Evolutionary conservation across 345 rosid species (phyloP).

Genomic region (Cardiospermum halicacabum): DNA sequence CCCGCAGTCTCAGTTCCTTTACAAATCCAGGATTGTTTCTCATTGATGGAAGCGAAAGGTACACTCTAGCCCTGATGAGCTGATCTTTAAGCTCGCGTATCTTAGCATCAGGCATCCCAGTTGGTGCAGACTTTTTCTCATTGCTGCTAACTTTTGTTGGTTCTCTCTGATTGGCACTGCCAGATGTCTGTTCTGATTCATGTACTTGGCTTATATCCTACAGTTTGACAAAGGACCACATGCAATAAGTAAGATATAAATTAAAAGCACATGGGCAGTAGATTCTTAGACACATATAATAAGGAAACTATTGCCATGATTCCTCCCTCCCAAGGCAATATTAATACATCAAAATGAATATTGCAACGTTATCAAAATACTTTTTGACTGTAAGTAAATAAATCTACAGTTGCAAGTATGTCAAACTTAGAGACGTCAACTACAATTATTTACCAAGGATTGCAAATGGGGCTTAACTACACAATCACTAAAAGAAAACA

Average conservation of each 20-base stretch:
- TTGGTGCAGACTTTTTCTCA: conserved; percentile 34
- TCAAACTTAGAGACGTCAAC: background rate
- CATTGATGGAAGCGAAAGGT: conserved; percentile 72
- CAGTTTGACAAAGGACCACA: conserved; percentile 9
- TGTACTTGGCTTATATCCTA: conserved; percentile 32
- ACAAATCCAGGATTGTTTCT: conserved; percentile 61
- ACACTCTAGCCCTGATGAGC: conserved; percentile 84
- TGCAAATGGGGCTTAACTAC: background rate
- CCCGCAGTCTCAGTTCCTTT: conserved; percentile 79
- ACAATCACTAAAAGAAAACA: background rate
- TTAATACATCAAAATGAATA: background rate
- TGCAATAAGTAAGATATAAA: background rate
- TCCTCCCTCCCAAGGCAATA: no score
- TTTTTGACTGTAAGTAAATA: background rate
- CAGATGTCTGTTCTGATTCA: conserved; percentile 28
- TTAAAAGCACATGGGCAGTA: background rate
- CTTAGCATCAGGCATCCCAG: conserved; percentile 49
- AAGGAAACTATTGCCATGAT: background rate
- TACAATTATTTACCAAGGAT: background rate
- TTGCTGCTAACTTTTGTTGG: conserved; percentile 22
- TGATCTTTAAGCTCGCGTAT: conserved; percentile 84
- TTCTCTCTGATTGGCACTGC: conserved; percentile 28
- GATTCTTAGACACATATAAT: background rate
- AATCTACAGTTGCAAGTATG: background rate
- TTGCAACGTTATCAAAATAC: background rate